Evolutionary conservation across 306 rosid species (phyloP).

Genomic region (Lagenaria siceraria): DNA sequence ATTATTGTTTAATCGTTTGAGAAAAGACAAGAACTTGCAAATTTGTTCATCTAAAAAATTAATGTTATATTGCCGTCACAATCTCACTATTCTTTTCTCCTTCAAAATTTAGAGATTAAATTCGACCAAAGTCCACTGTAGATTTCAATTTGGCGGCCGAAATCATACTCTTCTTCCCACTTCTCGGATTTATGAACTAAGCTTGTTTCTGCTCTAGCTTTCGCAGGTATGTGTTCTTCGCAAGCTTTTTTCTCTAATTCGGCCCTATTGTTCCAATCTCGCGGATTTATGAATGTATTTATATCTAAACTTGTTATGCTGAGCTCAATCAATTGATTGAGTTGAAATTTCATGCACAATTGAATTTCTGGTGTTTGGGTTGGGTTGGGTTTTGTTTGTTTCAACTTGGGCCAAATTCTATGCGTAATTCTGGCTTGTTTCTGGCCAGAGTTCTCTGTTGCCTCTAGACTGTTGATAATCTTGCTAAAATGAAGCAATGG

Average conservation of each 20-base stretch:
- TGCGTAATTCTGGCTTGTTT: neutral
- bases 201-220: neutral
- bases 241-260: neutral
- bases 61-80: neutral
- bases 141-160: neutral
- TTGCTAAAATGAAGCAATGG: neutral
- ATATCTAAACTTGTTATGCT: neutral
- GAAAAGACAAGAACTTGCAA: neutral
- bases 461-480: neutral
- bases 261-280: neutral
- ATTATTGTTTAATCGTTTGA: neutral
- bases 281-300: neutral
- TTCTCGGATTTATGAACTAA: neutral
- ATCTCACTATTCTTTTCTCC: neutral
- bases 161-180: neutral
- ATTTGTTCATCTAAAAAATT: neutral
- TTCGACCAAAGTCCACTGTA: neutral
- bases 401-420: neutral
- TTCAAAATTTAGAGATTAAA: neutral
- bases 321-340: neutral
- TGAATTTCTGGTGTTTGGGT: neutral
- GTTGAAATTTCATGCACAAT: neutral
- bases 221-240: neutral
- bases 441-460: neutral
- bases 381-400: neutral